Evolutionary conservation across 148 eudicot species (phyloP).

Genomic region (Heliosperma pusillum): DNA sequence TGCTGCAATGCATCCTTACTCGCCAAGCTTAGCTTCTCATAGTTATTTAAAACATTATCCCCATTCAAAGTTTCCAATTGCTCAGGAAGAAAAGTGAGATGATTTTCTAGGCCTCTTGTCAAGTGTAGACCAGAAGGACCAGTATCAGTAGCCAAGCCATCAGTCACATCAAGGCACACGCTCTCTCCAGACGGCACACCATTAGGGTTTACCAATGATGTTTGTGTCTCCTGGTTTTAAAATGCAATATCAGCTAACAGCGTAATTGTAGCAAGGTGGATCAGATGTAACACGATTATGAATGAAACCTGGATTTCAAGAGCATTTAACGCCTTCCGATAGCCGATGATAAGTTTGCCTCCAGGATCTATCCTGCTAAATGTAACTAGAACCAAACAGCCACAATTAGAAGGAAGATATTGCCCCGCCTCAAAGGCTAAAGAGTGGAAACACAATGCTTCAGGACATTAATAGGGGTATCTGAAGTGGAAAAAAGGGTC

Average conservation of each 20-base stretch:
- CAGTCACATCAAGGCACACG: constrained; percentile 42
- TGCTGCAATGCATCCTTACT: constrained; percentile 44
- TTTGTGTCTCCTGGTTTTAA: constrained; percentile 52
- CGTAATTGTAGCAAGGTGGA: not conserved
- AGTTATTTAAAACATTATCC: constrained; percentile 28
- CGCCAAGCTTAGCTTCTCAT: constrained; percentile 42
- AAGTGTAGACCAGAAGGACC: constrained; percentile 22
- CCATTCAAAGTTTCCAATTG: constrained; percentile 29
- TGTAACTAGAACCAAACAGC: constrained; percentile 44
- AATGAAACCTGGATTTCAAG: constrained; percentile 59
- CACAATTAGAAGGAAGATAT: constrained; percentile 9
- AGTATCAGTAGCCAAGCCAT: constrained; percentile 41
- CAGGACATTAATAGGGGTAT: not conserved
- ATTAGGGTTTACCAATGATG: constrained; percentile 35
- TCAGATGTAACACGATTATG: constrained; percentile 1
- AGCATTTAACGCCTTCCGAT: constrained; percentile 65
- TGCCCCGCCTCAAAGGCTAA: constrained; percentile 1
- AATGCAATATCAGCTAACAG: constrained; percentile 13
- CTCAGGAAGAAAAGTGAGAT: constrained; percentile 23
- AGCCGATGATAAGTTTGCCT: constrained; percentile 85
- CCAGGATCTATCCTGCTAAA: constrained; percentile 95
- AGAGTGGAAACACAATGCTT: not conserved
- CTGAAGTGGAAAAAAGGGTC: not conserved
- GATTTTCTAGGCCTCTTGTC: constrained; percentile 25
- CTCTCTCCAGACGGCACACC: constrained; percentile 49